A percentile compares a stretch with the other conserved stretches of the same genome.
Conservation (phyloP, 768 basidiomycete genomes). For the Mycena albidolilacea region DNA sequence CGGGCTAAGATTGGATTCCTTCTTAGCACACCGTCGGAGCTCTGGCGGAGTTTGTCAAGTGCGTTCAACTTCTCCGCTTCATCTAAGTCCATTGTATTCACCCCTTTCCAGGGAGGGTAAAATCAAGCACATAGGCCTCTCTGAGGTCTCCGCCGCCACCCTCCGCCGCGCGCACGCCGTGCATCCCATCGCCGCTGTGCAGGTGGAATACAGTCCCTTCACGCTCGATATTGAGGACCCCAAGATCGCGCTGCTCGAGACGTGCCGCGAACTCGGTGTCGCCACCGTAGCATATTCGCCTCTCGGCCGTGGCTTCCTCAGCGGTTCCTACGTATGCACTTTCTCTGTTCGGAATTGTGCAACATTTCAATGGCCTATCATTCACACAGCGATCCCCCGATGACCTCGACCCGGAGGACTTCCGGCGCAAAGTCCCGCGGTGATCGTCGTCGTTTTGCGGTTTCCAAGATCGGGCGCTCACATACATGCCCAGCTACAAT, state of each 20-base stretch:
- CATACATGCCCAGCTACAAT: conserved; percentile 36
- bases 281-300: conserved; percentile 67
- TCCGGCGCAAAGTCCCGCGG: conserved; percentile 46
- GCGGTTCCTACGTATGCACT: conserved; percentile 56
- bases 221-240: conserved; percentile 62
- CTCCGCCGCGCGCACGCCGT: conserved; percentile 66
- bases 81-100: conserved; percentile 19
- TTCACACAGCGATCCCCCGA: conserved; percentile 47
- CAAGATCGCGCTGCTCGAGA: conserved; percentile 57
- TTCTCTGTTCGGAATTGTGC: not conserved
- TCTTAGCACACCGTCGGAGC: conserved; percentile 59
- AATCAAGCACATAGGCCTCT: conserved; percentile 66
- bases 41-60: conserved; percentile 69
- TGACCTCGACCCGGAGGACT: conserved; percentile 50
- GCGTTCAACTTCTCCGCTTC: not conserved
- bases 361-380: not conserved
- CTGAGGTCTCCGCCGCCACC: conserved; percentile 62
- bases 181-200: conserved; percentile 65
- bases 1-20: not conserved
- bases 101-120: conserved; percentile 53
- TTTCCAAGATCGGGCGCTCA: not conserved
- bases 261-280: conserved; percentile 65
- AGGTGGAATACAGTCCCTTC: conserved; percentile 69
- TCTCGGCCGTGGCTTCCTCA: conserved; percentile 67
- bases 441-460: not conserved